Base-by-base conservation (phyloP, 2,329 filamentous ascomycete species). In the Fusarium sublunatum region DNA sequence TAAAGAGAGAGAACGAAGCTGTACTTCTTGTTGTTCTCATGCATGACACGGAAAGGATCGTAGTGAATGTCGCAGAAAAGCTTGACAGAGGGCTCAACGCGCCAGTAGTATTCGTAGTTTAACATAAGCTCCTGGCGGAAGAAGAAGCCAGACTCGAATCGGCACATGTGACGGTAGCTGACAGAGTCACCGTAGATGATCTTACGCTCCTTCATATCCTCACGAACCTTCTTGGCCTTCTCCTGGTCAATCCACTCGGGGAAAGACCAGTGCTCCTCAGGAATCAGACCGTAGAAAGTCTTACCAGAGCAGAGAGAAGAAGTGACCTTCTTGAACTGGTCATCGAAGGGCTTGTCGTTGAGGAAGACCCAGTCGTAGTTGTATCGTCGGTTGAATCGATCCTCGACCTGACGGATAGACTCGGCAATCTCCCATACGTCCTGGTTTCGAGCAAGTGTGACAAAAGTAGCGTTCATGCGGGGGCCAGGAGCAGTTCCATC, bases 341-440 rank as follows among this genome's bases (percentile, higher is more conserved):
- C 91, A 74, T 97, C 91, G 73, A 99, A 99, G 1, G 93, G 91
- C 76, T 93, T 88, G 75, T 99, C 95, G 79, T 99, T 99, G 61
- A 99, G 82, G 81, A 99, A 99, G 49, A 99, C 94, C 96, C 96
- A 99, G 76, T 98, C 94, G 79, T 99, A 99, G 82, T 96, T 89
- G 82, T 91, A 98, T 72, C 94, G 91, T 72, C 88, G 88, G 82
- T 99, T 99, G 87, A 99, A 99, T 74, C 95, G 91, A 78, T 99
- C 95, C 79, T 99, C 95, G 53, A 99, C 88, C 74, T 97, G 92
- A 53, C 95, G 92, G 74, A 99, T 99, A 11, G 93, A 97, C 73
- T 92, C 88, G 61, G 93, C 91, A 74, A 99, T 97, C 46, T 99
- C 95, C 95, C 95, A 99, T 26, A 98, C 81, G 74, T 99, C 95